Conservation (phyloP, 495 filamentous ascomycete species). For the Pseudevernia furfuracea region DNA sequence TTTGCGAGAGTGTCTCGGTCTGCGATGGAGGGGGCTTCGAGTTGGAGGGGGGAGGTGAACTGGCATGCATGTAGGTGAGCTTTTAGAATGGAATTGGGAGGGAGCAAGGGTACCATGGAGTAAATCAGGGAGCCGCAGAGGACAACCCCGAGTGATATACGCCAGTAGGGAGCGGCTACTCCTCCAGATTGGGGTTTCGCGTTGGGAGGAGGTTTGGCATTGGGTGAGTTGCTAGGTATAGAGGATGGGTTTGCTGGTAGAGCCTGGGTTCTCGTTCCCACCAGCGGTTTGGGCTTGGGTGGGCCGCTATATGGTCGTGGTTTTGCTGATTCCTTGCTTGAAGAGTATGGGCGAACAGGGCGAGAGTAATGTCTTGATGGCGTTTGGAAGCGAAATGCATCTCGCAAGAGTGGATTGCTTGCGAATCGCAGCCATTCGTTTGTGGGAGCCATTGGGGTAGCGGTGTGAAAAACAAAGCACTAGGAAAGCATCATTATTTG, state of each 20-base stretch:
- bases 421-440: constrained; percentile 10
- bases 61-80: constrained; percentile 28
- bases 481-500: background rate
- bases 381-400: constrained; percentile 5
- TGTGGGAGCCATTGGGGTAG: constrained; percentile 13
- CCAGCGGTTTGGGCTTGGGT: background rate
- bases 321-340: constrained; percentile 1
- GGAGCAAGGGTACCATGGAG: constrained; percentile 49
- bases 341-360: constrained; percentile 1
- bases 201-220: background rate
- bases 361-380: background rate
- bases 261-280: background rate
- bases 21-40: constrained; percentile 58
- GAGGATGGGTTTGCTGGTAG: background rate
- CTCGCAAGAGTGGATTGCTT: background rate
- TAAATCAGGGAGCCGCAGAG: constrained; percentile 57
- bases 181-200: constrained; percentile 23
- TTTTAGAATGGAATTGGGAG: background rate
- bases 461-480: background rate
- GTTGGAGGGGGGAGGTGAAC: constrained; percentile 40
- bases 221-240: background rate
- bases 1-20: constrained; percentile 62
- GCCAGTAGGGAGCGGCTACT: constrained; percentile 46
- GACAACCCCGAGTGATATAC: constrained; percentile 53
- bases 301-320: constrained; percentile 15